Percentiles rank a stretch among this genome's conserved stretches.
Evolutionary conservation across 345 rosid species (phyloP).

Genomic region (rapeseed (Brassica napus)): Da-Ae NC_063438.1:26695001-26695500

Average conservation of each 20-base stretch:
- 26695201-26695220: slow-evolving; percentile 8
- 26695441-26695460: slow-evolving; percentile 75
- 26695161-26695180: slow-evolving; percentile 15
- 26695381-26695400: slow-evolving; percentile 99
- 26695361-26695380: slow-evolving; percentile 97
- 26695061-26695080: slow-evolving; percentile 67
- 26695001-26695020: slow-evolving; percentile 39
- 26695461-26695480: slow-evolving; percentile 3
- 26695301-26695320: slow-evolving; percentile 18
- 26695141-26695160: slow-evolving; percentile 25
- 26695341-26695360: slow-evolving; percentile 96
- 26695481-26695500: slow-evolving; percentile 7
- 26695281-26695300: background rate
- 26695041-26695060: slow-evolving; percentile 95
- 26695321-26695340: slow-evolving; percentile 83
- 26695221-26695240: slow-evolving; percentile 12
- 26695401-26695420: slow-evolving; percentile 94
- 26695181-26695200: slow-evolving; percentile 25
- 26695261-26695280: slow-evolving; percentile 3
- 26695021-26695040: slow-evolving; percentile 98
- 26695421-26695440: slow-evolving; percentile 96
- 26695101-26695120: slow-evolving; percentile 97
- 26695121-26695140: slow-evolving; percentile 95
- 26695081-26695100: slow-evolving; percentile 76
- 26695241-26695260: background rate